These are phyloP conservation scores for Choiromyces venosus DNA, from an alignment of 495 filamentous ascomycete genomes.

Conservation along the genomic window DNA sequence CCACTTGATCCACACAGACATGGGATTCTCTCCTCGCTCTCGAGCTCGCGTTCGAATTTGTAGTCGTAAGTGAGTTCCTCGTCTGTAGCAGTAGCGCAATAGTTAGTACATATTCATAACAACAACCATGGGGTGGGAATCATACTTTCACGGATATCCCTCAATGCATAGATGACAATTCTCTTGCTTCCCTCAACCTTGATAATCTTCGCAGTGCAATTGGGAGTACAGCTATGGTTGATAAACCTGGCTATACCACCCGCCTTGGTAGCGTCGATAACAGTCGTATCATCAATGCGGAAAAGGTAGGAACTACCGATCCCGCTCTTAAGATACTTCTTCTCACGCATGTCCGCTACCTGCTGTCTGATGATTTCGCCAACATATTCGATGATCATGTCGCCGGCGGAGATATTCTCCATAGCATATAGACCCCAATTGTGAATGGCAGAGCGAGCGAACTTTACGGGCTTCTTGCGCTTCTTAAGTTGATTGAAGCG, in stretches of 20 bases:
- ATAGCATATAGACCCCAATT: slow-evolving; percentile 98
- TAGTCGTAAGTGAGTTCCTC: slow-evolving; percentile 99
- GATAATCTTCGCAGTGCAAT: slow-evolving; percentile 99
- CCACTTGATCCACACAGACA: slow-evolving; percentile 92
- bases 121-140: slow-evolving; percentile 27
- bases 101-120: slow-evolving; percentile 46
- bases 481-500: slow-evolving; percentile 99
- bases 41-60: slow-evolving; percentile 97
- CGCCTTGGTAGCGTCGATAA: slow-evolving; percentile 97
- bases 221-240: slow-evolving; percentile 96
- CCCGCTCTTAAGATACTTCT: slow-evolving; percentile 85
- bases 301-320: slow-evolving; percentile 98
- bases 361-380: slow-evolving; percentile 95
- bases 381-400: slow-evolving; percentile 99
- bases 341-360: slow-evolving; percentile 90
- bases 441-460: slow-evolving; percentile 95
- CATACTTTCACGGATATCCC: slow-evolving; percentile 91
- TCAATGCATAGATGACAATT: slow-evolving; percentile 95
- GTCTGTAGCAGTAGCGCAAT: slow-evolving; percentile 56
- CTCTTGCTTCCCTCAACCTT: slow-evolving; percentile 98
- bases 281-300: slow-evolving; percentile 93
- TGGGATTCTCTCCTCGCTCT: slow-evolving; percentile 88
- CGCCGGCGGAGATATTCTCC: slow-evolving; percentile 92
- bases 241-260: slow-evolving; percentile 98
- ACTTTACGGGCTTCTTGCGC: slow-evolving; percentile 97